A percentile compares a stretch with the other conserved stretches of the same genome.
Evolutionary conservation across 2,329 filamentous ascomycete genomes (phyloP).

Genomic region (Neonectria faginata): DNA sequence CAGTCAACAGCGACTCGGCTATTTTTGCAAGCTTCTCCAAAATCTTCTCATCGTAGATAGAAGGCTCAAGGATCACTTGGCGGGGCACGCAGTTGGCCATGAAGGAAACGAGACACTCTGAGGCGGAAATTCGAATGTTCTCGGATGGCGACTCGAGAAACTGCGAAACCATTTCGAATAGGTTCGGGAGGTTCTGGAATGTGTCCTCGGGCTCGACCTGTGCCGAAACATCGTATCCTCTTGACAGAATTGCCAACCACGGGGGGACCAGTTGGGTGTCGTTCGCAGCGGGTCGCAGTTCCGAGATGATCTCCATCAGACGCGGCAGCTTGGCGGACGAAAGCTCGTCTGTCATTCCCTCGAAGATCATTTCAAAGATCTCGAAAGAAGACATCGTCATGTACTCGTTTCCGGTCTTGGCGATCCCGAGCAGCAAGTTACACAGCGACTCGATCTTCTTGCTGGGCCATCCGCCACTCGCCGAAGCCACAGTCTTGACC

Average conservation of each 20-base stretch:
- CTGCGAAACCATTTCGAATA: conserved; percentile 82
- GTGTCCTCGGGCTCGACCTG: conserved; percentile 91
- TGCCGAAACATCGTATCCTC: conserved; percentile 93
- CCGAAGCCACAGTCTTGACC: conserved; percentile 87
- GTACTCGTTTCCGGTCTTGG: conserved; percentile 91
- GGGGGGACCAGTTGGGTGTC: conserved; percentile 95
- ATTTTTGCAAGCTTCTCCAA: conserved; percentile 83
- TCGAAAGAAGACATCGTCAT: conserved; percentile 97
- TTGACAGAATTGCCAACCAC: conserved; percentile 95
- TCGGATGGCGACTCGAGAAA: conserved; percentile 90
- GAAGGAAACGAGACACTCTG: conserved; percentile 94
- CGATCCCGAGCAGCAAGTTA: conserved; percentile 88
- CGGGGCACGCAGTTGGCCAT: conserved; percentile 89
- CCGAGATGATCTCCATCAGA: conserved; percentile 89
- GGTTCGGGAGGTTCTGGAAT: conserved; percentile 86
- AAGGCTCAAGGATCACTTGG: conserved; percentile 86
- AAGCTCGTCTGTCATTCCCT: conserved; percentile 87
- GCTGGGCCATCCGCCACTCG: conserved; percentile 94
- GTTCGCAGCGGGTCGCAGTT: conserved; percentile 90
- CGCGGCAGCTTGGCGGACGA: conserved; percentile 90
- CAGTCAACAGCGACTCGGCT: conserved; percentile 80
- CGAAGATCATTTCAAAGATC: conserved; percentile 97
- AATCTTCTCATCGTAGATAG: conserved; percentile 90
- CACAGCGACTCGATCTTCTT: conserved; percentile 94
- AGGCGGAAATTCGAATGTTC: conserved; percentile 94